Base-by-base conservation (phyloP, 2,329 filamentous ascomycete genomes). In the Pseudocercospora macadamiae region DNA sequence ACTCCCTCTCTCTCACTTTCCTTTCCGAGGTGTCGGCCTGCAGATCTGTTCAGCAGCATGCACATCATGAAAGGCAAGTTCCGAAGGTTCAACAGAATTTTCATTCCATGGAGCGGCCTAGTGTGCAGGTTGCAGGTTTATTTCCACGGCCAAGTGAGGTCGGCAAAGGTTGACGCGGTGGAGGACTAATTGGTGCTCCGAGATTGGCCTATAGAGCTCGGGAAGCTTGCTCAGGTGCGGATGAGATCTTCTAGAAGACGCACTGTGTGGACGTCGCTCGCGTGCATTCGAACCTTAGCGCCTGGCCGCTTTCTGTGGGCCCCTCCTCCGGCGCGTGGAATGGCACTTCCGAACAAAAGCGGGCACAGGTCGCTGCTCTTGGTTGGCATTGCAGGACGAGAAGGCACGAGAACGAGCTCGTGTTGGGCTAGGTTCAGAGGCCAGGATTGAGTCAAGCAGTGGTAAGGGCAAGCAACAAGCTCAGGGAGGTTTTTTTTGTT, bases 211-310 rank as follows among this genome's bases (percentile, higher is more conserved):
- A 16, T 14, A 18, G 28, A 30, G 47, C 26, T 44, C 39, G 39
- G 39, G 39, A 44, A 44, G 39, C 39, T 44, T 44, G 19, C 19
- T 37, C 34, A 18, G n/a, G 34, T 37, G 34, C 42, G 42, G n/a
- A 19, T 36, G 32, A 51, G 48, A 34, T 34, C 48, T 51, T 51
- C 48, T 51, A 51, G 48, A 51, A 51, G 48, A 51, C 42, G 19
- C n/a, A n/a, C 3, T 23, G 37, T 23, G 37, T 9, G 37, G 39
- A 51, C 26, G 47, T 51, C 47, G 48, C 48, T 32, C 32, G 28
- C 48, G 48, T 51, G 28, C 26, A 51, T 44, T 23, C 21, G 19
- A 44, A 44, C 37, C 37, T 44, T 23, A 44, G 37, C 37, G 37
- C 37, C 37, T 44, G 37, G 37, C n/a, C 12, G 12, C 28, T 44